These are phyloP conservation scores for Aspergillus ochraceus DNA, from an alignment of 2,329 filamentous ascomycete species.

Conservation along the genomic window DNA sequence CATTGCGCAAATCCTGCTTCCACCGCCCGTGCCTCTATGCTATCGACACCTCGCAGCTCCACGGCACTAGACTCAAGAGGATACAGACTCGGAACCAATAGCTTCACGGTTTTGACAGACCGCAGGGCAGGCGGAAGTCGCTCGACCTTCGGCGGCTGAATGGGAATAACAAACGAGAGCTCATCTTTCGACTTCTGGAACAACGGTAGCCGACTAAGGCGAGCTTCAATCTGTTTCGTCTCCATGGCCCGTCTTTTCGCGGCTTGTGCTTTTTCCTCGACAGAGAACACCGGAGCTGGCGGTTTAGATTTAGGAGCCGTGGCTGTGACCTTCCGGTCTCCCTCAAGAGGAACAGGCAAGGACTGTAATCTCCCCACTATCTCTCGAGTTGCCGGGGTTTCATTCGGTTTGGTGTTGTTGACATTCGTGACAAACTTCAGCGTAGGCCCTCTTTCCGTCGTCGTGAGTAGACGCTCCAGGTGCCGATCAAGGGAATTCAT, in stretches of 20 bases:
- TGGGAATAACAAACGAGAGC: conserved; percentile 66
- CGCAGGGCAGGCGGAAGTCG: conserved; percentile 64
- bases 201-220: conserved; percentile 66
- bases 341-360: conserved; percentile 4
- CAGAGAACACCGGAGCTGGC: conserved; percentile 53
- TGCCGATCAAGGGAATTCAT: conserved; percentile 71
- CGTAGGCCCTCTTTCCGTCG: conserved; percentile 69
- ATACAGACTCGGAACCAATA: conserved; percentile 71
- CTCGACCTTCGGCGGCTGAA: conserved; percentile 63
- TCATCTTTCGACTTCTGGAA: conserved; percentile 72
- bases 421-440: conserved; percentile 67
- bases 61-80: conserved; percentile 68
- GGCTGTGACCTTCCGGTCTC: neutral
- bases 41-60: conserved; percentile 64
- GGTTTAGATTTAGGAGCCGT: neutral
- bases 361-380: conserved; percentile 9
- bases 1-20: conserved; percentile 66
- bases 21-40: conserved; percentile 60
- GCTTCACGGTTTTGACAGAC: conserved; percentile 61
- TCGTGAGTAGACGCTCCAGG: conserved; percentile 68
- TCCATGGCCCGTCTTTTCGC: conserved; percentile 65
- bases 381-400: conserved; percentile 2
- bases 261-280: conserved; percentile 62
- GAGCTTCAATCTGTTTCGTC: conserved; percentile 70
- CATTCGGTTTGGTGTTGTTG: conserved; percentile 44